These are phyloP conservation scores for Zygosaccharomyces kombuchaensis DNA, from an alignment of 805 yeast genomes.

Conservation along the genomic window DNA sequence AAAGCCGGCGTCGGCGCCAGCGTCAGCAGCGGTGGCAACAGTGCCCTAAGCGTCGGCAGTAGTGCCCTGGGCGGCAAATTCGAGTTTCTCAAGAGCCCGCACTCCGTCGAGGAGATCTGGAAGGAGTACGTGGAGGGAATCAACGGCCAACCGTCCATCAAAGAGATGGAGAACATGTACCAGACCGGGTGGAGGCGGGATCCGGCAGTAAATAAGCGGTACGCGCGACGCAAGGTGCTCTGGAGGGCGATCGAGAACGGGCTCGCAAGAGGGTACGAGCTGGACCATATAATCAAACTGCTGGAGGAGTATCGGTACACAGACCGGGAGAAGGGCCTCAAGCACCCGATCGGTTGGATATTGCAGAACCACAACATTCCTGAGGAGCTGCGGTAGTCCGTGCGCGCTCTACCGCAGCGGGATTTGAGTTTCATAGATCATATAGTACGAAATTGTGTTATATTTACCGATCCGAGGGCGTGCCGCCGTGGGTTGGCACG, in stretches of 20 bases:
- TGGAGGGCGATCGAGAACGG: conserved; percentile 55
- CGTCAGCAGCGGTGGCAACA: conserved; percentile 12
- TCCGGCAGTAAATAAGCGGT: conserved; percentile 50
- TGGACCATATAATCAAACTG: conserved; percentile 42
- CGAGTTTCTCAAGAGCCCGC: conserved; percentile 41
- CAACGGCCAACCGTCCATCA: conserved; percentile 49
- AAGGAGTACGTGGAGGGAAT: conserved; percentile 51
- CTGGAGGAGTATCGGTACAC: conserved; percentile 44
- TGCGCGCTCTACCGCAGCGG: neutral
- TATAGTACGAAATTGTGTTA: too few species aligned
- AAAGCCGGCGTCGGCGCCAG: conserved; percentile 2
- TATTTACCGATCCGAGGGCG: too few species aligned
- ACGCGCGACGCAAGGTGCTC: conserved; percentile 48
- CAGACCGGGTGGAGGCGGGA: conserved; percentile 55
- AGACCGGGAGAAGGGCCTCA: conserved; percentile 39
- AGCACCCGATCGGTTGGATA: conserved; percentile 45
- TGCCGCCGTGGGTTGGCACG: too few species aligned
- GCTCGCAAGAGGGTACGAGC: conserved; percentile 40
- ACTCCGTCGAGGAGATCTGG: conserved; percentile 52
- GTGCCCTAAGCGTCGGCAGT: conserved; percentile 4
- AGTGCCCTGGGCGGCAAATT: conserved; percentile 25
- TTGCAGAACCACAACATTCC: conserved; percentile 39
- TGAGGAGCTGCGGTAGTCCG: conserved; percentile 17
- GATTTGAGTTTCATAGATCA: too few species aligned
- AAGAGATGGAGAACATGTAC: conserved; percentile 44